Percentiles rank a stretch among this genome's conserved stretches.
Evolutionary conservation across 257 asterid species (phyloP).

Genomic region (Jacaranda mimosifolia): DNA sequence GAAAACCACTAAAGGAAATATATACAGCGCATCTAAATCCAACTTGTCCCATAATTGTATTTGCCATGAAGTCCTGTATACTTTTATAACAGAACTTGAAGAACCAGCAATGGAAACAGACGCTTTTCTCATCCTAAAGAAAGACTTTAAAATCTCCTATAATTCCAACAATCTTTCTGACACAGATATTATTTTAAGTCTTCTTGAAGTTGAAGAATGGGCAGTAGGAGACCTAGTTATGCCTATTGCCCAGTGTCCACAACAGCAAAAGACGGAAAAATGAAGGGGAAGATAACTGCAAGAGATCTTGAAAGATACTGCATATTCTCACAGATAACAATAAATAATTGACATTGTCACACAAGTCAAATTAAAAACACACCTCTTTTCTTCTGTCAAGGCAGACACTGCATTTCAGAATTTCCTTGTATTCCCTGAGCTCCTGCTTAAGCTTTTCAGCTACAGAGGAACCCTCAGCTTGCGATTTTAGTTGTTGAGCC

Average conservation of each 20-base stretch:
- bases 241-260: too few relatives aligned
- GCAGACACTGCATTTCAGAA: conserved; percentile 91
- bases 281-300: not conserved
- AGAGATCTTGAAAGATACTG: not conserved
- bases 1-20: conserved; percentile 6
- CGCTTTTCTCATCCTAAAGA: conserved; percentile 6
- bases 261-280: too few relatives aligned
- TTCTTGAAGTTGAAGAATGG: too few relatives aligned
- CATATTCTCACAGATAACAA: conserved; percentile 15
- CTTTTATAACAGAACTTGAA: not conserved
- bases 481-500: conserved; percentile 60
- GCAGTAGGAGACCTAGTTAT: too few relatives aligned
- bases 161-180: not conserved
- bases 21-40: not conserved
- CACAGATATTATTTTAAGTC: too few relatives aligned
- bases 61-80: not conserved
- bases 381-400: conserved; percentile 97
- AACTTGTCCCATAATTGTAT: not conserved
- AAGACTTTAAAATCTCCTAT: not conserved
- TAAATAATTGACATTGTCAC: not conserved
- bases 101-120: not conserved
- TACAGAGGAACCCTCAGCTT: conserved; percentile 71
- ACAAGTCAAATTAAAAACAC: conserved; percentile 28
- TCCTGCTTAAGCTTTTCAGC: conserved; percentile 82
- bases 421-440: conserved; percentile 84